Base-by-base conservation (phyloP, 306 rosid genomes). In the Herpetospermum pedunculosum region DNA sequence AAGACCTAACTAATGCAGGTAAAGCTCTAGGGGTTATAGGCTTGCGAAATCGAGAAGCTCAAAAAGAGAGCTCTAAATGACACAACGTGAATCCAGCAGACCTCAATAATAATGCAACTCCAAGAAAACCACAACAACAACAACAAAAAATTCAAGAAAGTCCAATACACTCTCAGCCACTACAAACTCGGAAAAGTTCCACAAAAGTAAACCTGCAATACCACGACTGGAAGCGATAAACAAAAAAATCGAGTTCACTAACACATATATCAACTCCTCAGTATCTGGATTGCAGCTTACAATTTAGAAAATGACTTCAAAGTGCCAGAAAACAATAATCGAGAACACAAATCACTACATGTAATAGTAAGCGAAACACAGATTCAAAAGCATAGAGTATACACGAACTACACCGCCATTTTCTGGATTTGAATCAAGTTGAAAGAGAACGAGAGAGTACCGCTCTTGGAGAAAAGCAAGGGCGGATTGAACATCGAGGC, bases 381-480 rank as follows among this genome's bases (percentile, higher is more conserved):
- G 13, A 68, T 23, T 69, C 25, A 13, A 67, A 41, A 23, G 19
- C 50, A 23, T 67, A 35, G 0, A 67, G 21, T 8, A 40, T 52
- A 41, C 34, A 4, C 13, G 21, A 69, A 69, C 4, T 43, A 69
- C 54, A 44, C 12, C 38, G 49, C 29, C 54, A 69, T 69, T 69
- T 69, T 26, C 73, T 2, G 12, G 23, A 69, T 69, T 43, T 8
- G 73, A 69, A 69, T 41, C 32, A 67, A 12, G 19, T 28, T 1
- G 34, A 70, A 46, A 34, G 21, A 57, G 44, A 70, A 65, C 10
- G 15, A 47, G 53, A 28, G 63, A 63, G 32, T 64, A 90, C 94
- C 97, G 84, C 83, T 87, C 86, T 77, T 81, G 90, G 52, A 89
- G 89, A 76, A 89, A 88, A 67, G 90, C 84, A 47, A 85, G 90